phyloP scores from a whole-genome alignment of 257 asterid species.

The Solanum rostratum region DNA sequence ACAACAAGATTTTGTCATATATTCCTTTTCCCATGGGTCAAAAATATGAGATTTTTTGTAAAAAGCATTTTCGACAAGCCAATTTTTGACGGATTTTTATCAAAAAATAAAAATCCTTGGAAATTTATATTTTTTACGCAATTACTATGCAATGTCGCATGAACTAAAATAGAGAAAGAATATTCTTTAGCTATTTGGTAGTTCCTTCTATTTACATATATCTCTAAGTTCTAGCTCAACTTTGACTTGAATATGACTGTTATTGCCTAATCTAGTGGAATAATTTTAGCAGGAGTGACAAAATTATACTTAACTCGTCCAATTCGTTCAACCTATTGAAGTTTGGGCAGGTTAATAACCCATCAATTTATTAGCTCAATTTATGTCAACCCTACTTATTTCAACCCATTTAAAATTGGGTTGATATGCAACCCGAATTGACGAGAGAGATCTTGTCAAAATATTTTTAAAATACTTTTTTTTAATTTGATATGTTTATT shows the following conservation, averaged over 20 bases:
- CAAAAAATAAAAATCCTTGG: neutral
- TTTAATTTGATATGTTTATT: no score
- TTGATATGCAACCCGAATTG: no score
- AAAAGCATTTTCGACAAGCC: neutral
- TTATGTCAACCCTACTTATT: no score
- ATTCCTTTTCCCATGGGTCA: neutral
- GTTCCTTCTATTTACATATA: slow-evolving; percentile 1
- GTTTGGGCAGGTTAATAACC: no score
- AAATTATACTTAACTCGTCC: no score
- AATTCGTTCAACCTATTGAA: no score
- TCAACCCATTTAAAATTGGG: no score
- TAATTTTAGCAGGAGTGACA: no score
- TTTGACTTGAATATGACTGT: neutral
- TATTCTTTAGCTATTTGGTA: slow-evolving; percentile 2
- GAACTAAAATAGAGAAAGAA: neutral
- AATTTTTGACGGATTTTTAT: neutral
- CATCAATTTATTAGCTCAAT: no score
- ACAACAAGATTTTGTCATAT: slow-evolving; percentile 17
- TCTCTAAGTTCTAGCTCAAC: neutral
- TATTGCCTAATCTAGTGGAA: neutral
- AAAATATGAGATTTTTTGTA: neutral
- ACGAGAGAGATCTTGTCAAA: no score
- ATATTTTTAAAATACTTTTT: no score
- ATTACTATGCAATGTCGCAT: neutral
- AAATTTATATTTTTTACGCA: neutral